Conservation (phyloP, 129 eudicot species). For the Pulicaria dysenterica region DNA sequence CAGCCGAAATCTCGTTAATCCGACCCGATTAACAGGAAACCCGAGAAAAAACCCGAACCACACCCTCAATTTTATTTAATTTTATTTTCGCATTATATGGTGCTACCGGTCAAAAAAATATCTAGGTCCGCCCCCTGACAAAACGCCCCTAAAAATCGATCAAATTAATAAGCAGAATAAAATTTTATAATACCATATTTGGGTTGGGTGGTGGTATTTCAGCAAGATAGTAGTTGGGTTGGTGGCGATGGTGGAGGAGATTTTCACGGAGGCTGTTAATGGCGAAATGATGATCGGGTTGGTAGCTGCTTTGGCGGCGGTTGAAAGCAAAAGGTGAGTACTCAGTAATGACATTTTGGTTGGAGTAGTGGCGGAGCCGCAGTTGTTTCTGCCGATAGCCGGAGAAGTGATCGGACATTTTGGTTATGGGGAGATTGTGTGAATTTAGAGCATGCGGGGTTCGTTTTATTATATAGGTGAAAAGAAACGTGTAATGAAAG, state of each 20-base stretch:
- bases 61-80: too few relatives aligned
- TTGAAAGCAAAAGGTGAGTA: slow-evolving; percentile 3
- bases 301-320: neutral
- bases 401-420: slow-evolving; percentile 22
- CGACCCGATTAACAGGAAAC: too few relatives aligned
- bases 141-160: too few relatives aligned
- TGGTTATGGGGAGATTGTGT: neutral
- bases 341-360: neutral
- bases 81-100: too few relatives aligned
- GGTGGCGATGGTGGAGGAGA: neutral
- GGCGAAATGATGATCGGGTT: neutral
- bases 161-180: too few relatives aligned
- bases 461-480: slow-evolving; percentile 7
- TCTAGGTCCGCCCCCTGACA: too few relatives aligned
- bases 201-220: neutral
- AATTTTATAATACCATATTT: too few relatives aligned
- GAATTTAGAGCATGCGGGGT: slow-evolving; percentile 6
- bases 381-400: slow-evolving; percentile 3
- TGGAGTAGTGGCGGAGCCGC: slow-evolving; percentile 14
- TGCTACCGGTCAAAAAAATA: too few relatives aligned
- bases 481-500: slow-evolving; percentile 1
- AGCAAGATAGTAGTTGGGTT: slow-evolving; percentile 1
- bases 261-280: too few relatives aligned
- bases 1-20: too few relatives aligned
- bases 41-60: too few relatives aligned